These are phyloP conservation scores for Salix exigua DNA, from an alignment of 345 rosid species.

Conservation along the genomic window DNA sequence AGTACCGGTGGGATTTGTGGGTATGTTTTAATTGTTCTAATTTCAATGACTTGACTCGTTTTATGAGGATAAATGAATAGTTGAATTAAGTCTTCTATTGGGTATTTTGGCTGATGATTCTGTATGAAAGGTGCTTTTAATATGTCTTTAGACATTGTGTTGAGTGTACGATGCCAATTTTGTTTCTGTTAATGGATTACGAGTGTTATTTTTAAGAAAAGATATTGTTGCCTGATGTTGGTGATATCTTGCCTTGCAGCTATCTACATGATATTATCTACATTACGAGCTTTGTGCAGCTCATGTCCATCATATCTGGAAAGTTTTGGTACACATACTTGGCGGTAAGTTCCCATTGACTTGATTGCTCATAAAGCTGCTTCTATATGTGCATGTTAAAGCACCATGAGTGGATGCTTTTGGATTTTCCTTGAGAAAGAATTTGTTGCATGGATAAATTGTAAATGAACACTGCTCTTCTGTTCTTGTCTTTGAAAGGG, in stretches of 20 bases:
- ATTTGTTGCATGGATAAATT: too few relatives aligned
- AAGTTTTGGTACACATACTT: constrained; percentile 83
- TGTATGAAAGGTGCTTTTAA: too few relatives aligned
- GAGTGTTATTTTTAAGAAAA: not conserved
- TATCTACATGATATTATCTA: constrained; percentile 77
- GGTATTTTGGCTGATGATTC: too few relatives aligned
- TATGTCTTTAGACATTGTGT: too few relatives aligned
- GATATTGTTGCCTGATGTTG: not conserved
- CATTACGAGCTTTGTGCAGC: constrained; percentile 82
- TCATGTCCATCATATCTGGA: constrained; percentile 69
- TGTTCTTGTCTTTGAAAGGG: not conserved
- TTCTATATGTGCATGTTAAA: not conserved
- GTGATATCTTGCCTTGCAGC: constrained; percentile 34
- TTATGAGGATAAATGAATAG: too few relatives aligned
- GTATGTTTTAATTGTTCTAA: constrained; percentile 32
- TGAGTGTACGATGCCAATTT: too few relatives aligned
- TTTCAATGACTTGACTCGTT: too few relatives aligned
- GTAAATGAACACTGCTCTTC: not conserved
- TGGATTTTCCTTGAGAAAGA: not conserved
- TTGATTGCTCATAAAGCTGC: not conserved
- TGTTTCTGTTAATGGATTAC: not conserved
- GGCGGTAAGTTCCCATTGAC: constrained; percentile 49
- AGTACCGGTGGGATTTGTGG: constrained; percentile 88
- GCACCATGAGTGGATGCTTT: not conserved
- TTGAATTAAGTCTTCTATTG: too few relatives aligned